phyloP scores from a whole-genome alignment of 2,329 filamentous ascomycete genomes.

The Apiospora rasikravindrae region DNA sequence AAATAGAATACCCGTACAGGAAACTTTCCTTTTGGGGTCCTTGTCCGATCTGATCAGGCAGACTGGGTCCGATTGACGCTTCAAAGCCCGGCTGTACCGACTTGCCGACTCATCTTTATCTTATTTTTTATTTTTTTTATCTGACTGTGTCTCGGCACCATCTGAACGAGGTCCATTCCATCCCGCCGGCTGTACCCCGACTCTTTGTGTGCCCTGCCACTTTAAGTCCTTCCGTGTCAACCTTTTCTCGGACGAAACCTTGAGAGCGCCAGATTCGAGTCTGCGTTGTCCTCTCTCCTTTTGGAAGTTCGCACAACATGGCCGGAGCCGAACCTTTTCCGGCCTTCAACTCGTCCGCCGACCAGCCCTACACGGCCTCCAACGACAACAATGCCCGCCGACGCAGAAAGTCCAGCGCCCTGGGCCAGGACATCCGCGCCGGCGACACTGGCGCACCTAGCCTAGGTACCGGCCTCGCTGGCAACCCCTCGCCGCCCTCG shows the following conservation, averaged over 20 bases:
- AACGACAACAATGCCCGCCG: conserved; percentile 48
- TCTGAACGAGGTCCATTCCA: conserved; percentile 1
- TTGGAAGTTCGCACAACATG: conserved; percentile 38
- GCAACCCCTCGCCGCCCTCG: conserved; percentile 41
- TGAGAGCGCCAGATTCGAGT: conserved; percentile 12
- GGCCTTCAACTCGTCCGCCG: conserved; percentile 55
- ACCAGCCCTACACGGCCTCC: conserved; percentile 49
- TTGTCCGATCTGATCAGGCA: background rate
- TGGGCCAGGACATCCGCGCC: conserved; percentile 58
- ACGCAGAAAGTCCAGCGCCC: conserved; percentile 61
- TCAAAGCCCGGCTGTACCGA: background rate
- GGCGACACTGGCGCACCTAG: conserved; percentile 62
- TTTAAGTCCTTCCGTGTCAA: background rate
- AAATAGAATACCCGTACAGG: background rate
- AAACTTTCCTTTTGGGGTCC: background rate
- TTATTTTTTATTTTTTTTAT: background rate
- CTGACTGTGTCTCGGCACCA: conserved; percentile 1
- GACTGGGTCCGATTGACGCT: background rate
- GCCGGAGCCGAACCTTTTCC: conserved; percentile 60
- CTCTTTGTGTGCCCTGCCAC: conserved; percentile 7
- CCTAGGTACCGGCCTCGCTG: conserved; percentile 57
- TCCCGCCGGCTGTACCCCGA: background rate
- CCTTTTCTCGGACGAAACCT: conserved; percentile 9
- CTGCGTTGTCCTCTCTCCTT: background rate
- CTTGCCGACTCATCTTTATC: background rate